Conservation (phyloP, 2,329 filamentous ascomycete genomes). For the Ascochyta rabiei region DNA sequence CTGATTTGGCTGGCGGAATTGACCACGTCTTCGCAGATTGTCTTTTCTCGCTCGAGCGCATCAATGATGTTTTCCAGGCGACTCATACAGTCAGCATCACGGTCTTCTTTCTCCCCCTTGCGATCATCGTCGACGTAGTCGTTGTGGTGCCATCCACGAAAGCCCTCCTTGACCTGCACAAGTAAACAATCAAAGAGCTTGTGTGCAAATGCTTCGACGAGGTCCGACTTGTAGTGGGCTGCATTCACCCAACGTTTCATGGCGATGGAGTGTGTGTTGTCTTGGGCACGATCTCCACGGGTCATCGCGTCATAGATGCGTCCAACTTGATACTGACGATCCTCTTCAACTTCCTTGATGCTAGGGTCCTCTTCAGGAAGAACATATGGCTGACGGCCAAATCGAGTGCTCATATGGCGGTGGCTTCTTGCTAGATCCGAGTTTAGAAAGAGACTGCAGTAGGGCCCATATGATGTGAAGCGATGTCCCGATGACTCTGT, state of each 20-base stretch:
- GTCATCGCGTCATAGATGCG: slow-evolving; percentile 46
- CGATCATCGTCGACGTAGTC: slow-evolving; percentile 45
- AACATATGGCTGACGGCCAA: slow-evolving; percentile 35
- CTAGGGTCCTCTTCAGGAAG: slow-evolving; percentile 28
- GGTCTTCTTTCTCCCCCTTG: slow-evolving; percentile 43
- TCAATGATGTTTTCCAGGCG: slow-evolving; percentile 39
- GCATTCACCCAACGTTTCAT: slow-evolving; percentile 43
- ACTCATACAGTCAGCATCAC: slow-evolving; percentile 36
- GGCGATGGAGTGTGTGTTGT: slow-evolving; percentile 40
- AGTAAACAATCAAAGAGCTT: slow-evolving; percentile 43
- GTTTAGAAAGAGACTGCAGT: slow-evolving; percentile 26
- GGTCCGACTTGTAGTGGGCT: slow-evolving; percentile 35
- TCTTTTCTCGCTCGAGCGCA: slow-evolving; percentile 44
- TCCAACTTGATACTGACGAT: slow-evolving; percentile 30
- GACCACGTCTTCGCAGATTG: slow-evolving; percentile 47
- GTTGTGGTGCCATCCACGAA: slow-evolving; percentile 44
- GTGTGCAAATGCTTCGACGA: slow-evolving; percentile 43
- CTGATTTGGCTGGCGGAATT: slow-evolving; percentile 43
- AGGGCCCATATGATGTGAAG: slow-evolving; percentile 26
- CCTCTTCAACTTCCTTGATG: slow-evolving; percentile 26
- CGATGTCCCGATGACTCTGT: slow-evolving; percentile 1
- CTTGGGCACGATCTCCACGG: slow-evolving; percentile 35
- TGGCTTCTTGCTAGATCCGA: slow-evolving; percentile 30
- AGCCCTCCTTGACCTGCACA: slow-evolving; percentile 37
- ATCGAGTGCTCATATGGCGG: slow-evolving; percentile 34